Evolutionary conservation across 768 basidiomycete genomes (phyloP), one percentile per base, ranked within the genome.

Genomic region (Boletus reticuloceps): DNA sequence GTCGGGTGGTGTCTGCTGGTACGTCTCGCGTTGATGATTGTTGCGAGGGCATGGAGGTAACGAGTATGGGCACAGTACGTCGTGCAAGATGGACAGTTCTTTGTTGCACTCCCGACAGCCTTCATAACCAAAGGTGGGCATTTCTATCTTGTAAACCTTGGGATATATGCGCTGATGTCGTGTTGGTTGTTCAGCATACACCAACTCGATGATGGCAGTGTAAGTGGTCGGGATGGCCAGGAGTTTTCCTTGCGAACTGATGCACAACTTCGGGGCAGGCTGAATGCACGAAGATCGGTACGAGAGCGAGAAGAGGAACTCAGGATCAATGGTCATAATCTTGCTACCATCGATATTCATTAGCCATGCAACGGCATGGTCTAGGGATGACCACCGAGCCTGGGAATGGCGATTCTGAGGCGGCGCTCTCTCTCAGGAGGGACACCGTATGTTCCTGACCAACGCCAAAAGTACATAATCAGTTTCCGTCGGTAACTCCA

Each of bases 181-280:
- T 7, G 25, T 39, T 20, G 53, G 25, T 22, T 16, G 2, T 16
- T 36, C 20, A 60, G 58, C 47, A 1, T 60, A 60, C 20, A 31
- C 11, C 38, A 60, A 50, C 34, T 60, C 59, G 12, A 60, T 61
- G 59, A 55, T 61, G 47, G 58, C 59, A 1, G 58, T 50, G 59
- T 60, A 22, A 32, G 59, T 52, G 2, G 20, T 40, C 22, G 4
- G 6, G 16, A 38, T 4, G 3, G 17, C 19, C 16, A 3, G 11
- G 4, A 36, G 34, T 14, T 36, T 36, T 36, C 11, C 34, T 36
- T 36, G 34, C 34, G 25, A n/a, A 5, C 32, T 36, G 20, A 11
- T 25, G 40, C 17, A 36, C 6, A 14, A 11, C 7, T 31, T 3
- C 27, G 22, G 16, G 5, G 12, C n/a, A 60, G 59, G 29, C 34